Conservation (phyloP, 2,329 filamentous ascomycete species). For the Acephala macrosclerotiorum region DNA sequence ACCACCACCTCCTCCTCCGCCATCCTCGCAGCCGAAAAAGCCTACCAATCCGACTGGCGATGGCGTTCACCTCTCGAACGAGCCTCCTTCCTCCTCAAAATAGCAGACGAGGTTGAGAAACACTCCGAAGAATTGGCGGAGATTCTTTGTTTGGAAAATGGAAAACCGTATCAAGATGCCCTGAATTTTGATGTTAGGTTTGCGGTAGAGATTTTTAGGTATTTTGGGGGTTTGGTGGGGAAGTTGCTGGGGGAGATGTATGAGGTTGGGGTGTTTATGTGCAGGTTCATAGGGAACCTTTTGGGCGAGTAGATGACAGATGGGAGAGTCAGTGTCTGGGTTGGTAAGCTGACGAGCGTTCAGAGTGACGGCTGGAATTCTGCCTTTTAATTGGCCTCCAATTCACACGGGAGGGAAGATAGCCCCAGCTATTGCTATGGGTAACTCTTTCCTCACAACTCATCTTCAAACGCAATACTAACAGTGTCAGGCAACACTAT, state of each 20-base stretch:
- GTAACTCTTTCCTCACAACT: constrained; percentile 2
- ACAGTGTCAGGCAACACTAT: constrained; percentile 7
- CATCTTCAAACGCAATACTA: no score
- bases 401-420: constrained; percentile 5
- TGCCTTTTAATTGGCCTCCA: constrained; percentile 11
- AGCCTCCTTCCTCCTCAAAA: not conserved
- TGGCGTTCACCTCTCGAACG: not conserved
- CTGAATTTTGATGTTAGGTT: constrained; percentile 6
- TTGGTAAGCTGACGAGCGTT: not conserved
- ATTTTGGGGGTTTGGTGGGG: constrained; percentile 3
- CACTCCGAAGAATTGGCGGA: not conserved
- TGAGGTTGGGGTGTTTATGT: constrained; percentile 10
- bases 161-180: not conserved
- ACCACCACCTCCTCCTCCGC: not conserved
- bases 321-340: not conserved
- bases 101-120: constrained; percentile 3
- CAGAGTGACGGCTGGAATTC: not conserved
- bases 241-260: constrained; percentile 11
- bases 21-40: not conserved
- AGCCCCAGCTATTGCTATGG: constrained; percentile 7
- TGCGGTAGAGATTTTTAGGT: constrained; percentile 1
- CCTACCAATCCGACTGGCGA: not conserved
- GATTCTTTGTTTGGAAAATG: not conserved
- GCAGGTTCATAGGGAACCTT: constrained; percentile 11
- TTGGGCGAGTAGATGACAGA: not conserved